Evolutionary conservation across 805 yeast species (phyloP), one percentile per base, ranked within the genome.

Genomic region (Metschnikowia koreensis): DNA sequence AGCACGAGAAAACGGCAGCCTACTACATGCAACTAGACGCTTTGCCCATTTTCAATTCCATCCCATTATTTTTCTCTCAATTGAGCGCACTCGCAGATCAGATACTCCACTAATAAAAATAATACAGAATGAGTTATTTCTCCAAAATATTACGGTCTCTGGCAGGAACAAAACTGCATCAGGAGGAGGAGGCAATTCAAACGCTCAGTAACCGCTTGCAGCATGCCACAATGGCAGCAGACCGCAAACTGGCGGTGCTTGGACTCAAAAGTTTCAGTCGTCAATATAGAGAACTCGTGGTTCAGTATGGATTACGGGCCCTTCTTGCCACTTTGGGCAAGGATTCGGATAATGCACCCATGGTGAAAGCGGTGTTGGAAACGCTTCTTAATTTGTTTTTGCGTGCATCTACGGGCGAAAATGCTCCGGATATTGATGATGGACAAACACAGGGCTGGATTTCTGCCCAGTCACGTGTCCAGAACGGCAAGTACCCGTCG

Each of bases 251-350:
- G 1, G 98, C 98, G 0, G 88, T 93, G 4, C 75, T 93, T 37
- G 93, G 96, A 0, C 74, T 94, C 56, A 92, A 93, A 64, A 88
- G 96, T 40, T 91, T 90, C 66, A 83, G 96, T 53, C 77, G 97
- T 50, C 89, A 90, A 60, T 90, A 86, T 66, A 74, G 99, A 54
- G 99, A 94, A 67, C 76, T 86, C 1, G 97, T 94, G 1, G 89
- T 92, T 43, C 96, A 96, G 36, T 82, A 86, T 53, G 97, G 96
- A 1, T 73, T 92, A 34, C 76, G 90, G 51, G 88, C 91, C 0
- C 71, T 94, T 47, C 77, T 94, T 13, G 66, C 74, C 26, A 83
- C 92, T 0, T 70, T 94, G 46, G 70, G 72, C 38, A 81, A 81
- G 41, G 97, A 89, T 65, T 60, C 71, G 2, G 80, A 78, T n/a